Base-by-base conservation (phyloP, 73 alveolate species). In the Paraurostyla sp. region DNA sequence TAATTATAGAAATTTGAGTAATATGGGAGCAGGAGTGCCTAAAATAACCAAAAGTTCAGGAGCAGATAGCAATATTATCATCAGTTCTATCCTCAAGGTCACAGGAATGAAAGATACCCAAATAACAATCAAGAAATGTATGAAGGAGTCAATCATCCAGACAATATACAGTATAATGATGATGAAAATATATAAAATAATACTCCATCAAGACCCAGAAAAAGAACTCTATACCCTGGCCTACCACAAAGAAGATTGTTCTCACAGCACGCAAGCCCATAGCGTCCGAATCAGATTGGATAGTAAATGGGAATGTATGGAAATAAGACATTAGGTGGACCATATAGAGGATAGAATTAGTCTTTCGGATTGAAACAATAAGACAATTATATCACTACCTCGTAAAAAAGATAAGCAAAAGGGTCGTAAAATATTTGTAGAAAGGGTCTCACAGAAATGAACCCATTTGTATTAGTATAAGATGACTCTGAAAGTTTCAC, bases 391-490 rank as follows among this genome's bases (percentile, higher is more conserved):
- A 0, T 75, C 36, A 85, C 69, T 2, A 85, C 88, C 20, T 3
- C 29, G 25, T 36, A 58, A 65, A 85, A 85, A 46, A 29, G 88
- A 71, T 32, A 83, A 68, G 46, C 35, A 71, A 68, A 85, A 49
- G 40, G 71, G 23, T 33, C 29, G 30, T 41, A 50, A 33, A 62
- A 42, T 25, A 71, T 85, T 9, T 71, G 88, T 29, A 52, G 89
- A 45, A 87, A 46, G 57, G 89, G 93, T 0, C 27, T 75, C 13
- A 30, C 32, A 23, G 85, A 76, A 18, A 87, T 87, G 93, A 76
- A 88, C 36, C 94, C 94, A 11, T 88, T 35, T 41, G n/a, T 25
- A 13, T 15, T 88, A 20, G 48, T 88, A 1, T 43, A 60, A 88
- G 87, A 88, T 78, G 94, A 36, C 54, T 25, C 69, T 2, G 58